Evolutionary conservation across 495 filamentous ascomycete genomes (phyloP), one percentile per base, ranked within the genome.

Genomic region (Neurospora sp.): DNA sequence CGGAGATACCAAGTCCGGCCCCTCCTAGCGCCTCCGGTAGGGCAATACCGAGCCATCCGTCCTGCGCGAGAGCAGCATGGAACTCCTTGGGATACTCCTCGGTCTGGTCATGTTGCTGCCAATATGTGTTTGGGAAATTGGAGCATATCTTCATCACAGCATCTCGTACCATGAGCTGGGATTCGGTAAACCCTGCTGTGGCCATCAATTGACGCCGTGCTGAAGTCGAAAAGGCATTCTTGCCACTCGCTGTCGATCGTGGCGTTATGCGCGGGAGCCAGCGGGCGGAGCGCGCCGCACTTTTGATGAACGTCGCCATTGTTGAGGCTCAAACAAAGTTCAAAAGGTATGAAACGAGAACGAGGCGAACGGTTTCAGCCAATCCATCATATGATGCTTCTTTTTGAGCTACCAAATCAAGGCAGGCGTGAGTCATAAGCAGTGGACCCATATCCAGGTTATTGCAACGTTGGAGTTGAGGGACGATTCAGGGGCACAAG

Each of bases 21-120:
- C 92, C 93, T 16, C 93, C 92, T 1, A 93, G 86, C 9, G 89
- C 85, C 79, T 92, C 89, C 0, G 91, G 91, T 23, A 94, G 82
- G 0, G 92, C 91, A 76, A 94, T 93, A 8, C 93, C 92, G 20
- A 96, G 87, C 91, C 92, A 95, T n/a, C 92, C 91, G 78, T 91
- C 91, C 70, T 88, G 88, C n/a, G 92, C 91, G 73, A 95, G 80
- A 0, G 91, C 90, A 3, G 90, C 87, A 78, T 94, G 91, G 54
- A 96, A 88, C 31, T 92, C 90, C 74, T 88, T 86, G 0, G 93
- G 92, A 77, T 95, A 90, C 70, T 87, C 84, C 74, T 89, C 90
- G 40, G 85, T 86, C 70, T 92, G 86, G 76, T 94, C 92, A 74
- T 84, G 87, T 72, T 90, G 84, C 60, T 88, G 88, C 92, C 92